These are phyloP conservation scores for Calocera cornea DNA, from an alignment of 768 basidiomycete genomes.

Conservation along the genomic window DNA sequence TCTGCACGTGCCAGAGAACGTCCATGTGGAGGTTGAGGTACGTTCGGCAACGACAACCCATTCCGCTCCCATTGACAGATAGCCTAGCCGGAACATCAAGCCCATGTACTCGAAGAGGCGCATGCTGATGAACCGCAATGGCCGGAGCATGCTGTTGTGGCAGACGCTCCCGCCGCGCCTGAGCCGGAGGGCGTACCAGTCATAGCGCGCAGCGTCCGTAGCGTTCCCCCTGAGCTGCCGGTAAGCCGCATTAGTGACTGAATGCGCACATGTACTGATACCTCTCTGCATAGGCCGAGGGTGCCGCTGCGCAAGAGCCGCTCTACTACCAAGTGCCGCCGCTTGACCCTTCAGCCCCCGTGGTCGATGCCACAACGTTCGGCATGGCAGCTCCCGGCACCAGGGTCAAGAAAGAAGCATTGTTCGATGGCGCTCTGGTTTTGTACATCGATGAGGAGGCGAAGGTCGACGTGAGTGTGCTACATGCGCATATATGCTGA, in stretches of 20 bases:
- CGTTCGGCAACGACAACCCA: background rate
- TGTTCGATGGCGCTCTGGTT: background rate
- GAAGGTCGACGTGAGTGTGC: background rate
- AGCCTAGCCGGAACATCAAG: background rate
- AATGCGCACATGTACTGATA: background rate
- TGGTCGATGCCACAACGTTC: background rate
- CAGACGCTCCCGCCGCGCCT: background rate
- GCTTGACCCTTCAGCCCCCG: background rate
- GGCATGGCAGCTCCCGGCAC: background rate
- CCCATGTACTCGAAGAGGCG: background rate
- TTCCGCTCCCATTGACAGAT: background rate
- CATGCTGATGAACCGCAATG: background rate
- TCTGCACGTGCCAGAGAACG: background rate
- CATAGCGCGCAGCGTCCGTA: background rate
- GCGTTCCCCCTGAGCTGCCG: background rate
- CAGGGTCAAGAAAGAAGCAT: background rate
- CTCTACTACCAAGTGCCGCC: slow-evolving; percentile 3
- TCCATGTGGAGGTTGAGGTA: background rate
- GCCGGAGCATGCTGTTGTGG: background rate
- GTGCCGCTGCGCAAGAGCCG: background rate
- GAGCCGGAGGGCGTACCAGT: background rate
- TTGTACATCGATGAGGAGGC: background rate
- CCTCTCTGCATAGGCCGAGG: background rate
- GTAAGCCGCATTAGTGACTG: background rate
- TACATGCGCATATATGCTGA: background rate